These are phyloP conservation scores for Boletales sp. DNA, from an alignment of 768 basidiomycete genomes.

Conservation along the genomic window DNA sequence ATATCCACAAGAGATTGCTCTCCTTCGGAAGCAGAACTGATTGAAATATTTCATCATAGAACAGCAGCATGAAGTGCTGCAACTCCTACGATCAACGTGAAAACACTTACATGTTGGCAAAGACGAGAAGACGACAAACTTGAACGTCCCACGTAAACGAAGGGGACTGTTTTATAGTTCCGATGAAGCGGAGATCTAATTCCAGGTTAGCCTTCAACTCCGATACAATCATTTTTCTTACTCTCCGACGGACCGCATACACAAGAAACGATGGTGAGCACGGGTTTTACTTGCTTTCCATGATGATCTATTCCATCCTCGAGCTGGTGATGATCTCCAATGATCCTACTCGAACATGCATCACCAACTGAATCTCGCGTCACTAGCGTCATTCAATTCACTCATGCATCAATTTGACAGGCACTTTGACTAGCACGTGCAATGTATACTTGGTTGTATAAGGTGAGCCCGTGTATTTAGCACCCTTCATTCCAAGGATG, in stretches of 20 bases:
- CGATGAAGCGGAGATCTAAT: slow-evolving; percentile 23
- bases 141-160: too few relatives aligned
- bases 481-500: slow-evolving; percentile 41
- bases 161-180: slow-evolving; percentile 3
- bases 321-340: slow-evolving; percentile 67
- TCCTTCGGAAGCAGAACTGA: slow-evolving; percentile 89
- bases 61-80: background rate
- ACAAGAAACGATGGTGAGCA: slow-evolving; percentile 30
- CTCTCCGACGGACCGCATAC: too few relatives aligned
- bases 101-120: slow-evolving; percentile 11
- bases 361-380: slow-evolving; percentile 44
- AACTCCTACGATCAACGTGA: background rate
- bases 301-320: slow-evolving; percentile 73
- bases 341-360: slow-evolving; percentile 84
- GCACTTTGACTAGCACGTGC: background rate
- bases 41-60: slow-evolving; percentile 46
- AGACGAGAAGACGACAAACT: too few relatives aligned
- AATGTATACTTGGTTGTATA: background rate
- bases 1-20: slow-evolving; percentile 74
- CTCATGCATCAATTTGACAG: background rate
- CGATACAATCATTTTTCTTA: background rate
- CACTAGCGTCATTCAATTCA: slow-evolving; percentile 18
- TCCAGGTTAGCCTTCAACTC: too few relatives aligned
- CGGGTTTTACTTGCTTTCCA: slow-evolving; percentile 18
- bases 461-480: slow-evolving; percentile 7